Base-by-base conservation (phyloP, 495 filamentous ascomycete genomes). In the Penicillium malachiteum region DNA sequence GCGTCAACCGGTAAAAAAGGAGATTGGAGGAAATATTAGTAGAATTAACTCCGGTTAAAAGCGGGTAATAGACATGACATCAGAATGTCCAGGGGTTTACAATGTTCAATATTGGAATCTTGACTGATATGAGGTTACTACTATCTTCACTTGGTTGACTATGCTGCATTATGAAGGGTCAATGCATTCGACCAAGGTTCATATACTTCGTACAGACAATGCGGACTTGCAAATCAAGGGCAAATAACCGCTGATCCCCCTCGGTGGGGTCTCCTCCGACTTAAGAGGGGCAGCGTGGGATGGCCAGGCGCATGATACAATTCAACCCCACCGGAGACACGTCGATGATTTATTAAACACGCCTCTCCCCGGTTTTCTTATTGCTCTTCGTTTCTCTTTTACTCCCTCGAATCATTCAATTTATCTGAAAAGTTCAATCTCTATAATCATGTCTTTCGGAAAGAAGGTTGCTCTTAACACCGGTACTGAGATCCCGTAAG, bases 391-490 rank as follows among this genome's bases (percentile, higher is more conserved):
- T 34, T 37, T 38, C 41, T 45, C 46, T 38, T 54, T 32, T 32
- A 26, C 43, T 58, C 44, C 56, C 26, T 50, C 21, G 21, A 13
- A 26, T 38, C 43, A 40, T 40, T 49, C 37, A 32, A 18, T 43
- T 53, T 26, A 17, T 50, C 30, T 21, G 30, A 30, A 60, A 42
- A 17, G 3, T 13, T 48, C 7, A 2, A 8, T 50, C 6, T 5
- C 11, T 46, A 50, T 44, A 35, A 75, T 35, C 48, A 78, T 78
- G 75, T 78, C 75, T 74, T 72, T 76, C 64, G 73, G 73, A 32
- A 78, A 74, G 63, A 76, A 70, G 53, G 69, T 74, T 51, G 68
- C 67, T 48, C 70, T 78, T 37, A 78, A 72, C 72, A 65, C 73
- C 50, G 75, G 75, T 52, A 58, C 66, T 54, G 42, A 68, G 59